Evolutionary conservation across 2,329 filamentous ascomycete species (phyloP).

Genomic region (Myriosclerotinia scirpicola): DNA sequence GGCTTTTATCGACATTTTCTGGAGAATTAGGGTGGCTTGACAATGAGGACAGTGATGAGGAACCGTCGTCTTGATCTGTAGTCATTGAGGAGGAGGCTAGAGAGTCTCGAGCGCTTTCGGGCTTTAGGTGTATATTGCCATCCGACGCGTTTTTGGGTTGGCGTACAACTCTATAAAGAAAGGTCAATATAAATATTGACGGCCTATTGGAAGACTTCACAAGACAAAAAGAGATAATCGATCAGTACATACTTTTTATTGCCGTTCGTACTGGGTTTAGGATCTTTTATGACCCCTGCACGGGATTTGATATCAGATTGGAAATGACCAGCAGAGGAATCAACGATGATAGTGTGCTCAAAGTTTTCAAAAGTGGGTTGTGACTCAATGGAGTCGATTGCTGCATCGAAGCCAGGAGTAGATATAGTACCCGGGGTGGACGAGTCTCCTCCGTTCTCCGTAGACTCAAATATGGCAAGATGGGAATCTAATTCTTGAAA

Average conservation of each 20-base stretch:
- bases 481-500: constrained; percentile 43
- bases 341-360: constrained; percentile 36
- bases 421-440: constrained; percentile 38
- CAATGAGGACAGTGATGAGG: constrained; percentile 53
- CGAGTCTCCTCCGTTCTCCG: constrained; percentile 34
- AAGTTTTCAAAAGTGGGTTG: constrained; percentile 28
- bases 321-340: constrained; percentile 29
- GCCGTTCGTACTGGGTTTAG: constrained; percentile 29
- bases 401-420: constrained; percentile 34
- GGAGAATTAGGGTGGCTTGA: constrained; percentile 67
- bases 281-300: constrained; percentile 27
- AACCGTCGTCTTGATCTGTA: constrained; percentile 50
- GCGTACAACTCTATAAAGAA: constrained; percentile 32
- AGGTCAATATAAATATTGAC: constrained; percentile 31
- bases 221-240: constrained; percentile 22
- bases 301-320: constrained; percentile 27
- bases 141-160: constrained; percentile 31
- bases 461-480: constrained; percentile 41
- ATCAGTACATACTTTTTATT: constrained; percentile 37
- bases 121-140: constrained; percentile 37
- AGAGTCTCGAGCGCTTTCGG: constrained; percentile 44
- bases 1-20: constrained; percentile 48
- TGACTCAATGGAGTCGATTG: constrained; percentile 29
- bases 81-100: constrained; percentile 56
- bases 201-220: background rate